phyloP scores from a whole-genome alignment of 2,329 filamentous ascomycete species.

The Orbilia oligospora region DNA sequence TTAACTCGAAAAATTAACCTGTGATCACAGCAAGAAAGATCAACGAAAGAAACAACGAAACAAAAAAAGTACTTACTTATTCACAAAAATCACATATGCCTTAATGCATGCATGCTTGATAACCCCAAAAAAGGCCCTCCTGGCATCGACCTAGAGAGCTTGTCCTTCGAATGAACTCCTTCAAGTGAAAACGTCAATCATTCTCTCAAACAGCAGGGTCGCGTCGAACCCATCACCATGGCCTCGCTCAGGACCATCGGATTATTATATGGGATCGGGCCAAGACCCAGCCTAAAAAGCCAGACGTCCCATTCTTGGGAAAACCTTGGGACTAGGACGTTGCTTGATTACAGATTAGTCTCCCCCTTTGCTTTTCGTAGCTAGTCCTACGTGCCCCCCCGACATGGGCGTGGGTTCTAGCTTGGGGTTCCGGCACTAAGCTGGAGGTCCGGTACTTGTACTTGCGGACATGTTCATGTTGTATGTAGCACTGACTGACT shows the following conservation, averaged over 20 bases:
- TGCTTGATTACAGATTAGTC: constrained; percentile 20
- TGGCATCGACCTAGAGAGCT: constrained; percentile 8
- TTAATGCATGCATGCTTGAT: background rate
- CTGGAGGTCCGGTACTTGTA: constrained; percentile 29
- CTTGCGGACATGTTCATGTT: constrained; percentile 21
- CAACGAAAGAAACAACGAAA: too few species aligned
- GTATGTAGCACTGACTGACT: too few species aligned
- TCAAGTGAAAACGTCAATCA: constrained; percentile 38
- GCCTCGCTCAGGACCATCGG: constrained; percentile 29
- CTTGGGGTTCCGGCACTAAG: constrained; percentile 26
- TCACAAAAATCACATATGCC: background rate
- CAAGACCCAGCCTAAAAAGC: constrained; percentile 35
- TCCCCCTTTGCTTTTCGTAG: constrained; percentile 32
- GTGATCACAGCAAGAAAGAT: background rate
- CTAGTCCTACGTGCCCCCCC: background rate
- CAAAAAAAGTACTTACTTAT: too few species aligned
- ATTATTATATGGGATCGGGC: constrained; percentile 57
- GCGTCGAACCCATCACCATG: constrained; percentile 13
- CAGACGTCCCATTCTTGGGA: constrained; percentile 40
- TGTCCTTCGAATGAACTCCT: constrained; percentile 19
- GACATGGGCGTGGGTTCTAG: constrained; percentile 19
- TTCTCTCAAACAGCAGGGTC: constrained; percentile 41
- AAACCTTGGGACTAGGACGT: constrained; percentile 38
- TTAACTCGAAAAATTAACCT: background rate
- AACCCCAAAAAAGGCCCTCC: background rate